Evolutionary conservation across 768 basidiomycete genomes (phyloP).

Genomic region (Atractiella rhizophila): DNA sequence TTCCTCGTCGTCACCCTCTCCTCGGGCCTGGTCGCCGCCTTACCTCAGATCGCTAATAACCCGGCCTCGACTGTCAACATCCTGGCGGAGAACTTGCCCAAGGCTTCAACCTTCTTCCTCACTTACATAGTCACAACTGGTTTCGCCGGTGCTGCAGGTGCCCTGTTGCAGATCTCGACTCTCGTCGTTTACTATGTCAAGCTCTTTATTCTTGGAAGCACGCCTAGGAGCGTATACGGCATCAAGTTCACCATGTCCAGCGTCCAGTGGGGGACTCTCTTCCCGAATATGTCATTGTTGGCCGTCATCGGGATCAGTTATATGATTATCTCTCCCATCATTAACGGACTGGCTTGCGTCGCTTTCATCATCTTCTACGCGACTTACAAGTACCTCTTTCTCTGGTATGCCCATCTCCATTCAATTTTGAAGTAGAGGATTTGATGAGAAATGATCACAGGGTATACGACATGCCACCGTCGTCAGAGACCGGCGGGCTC

Average conservation of each 20-base stretch:
- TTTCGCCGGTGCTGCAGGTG: constrained; percentile 44
- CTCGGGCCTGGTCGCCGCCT: constrained; percentile 53
- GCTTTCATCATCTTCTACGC: constrained; percentile 4
- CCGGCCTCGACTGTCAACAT: constrained; percentile 43
- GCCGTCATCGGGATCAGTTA: constrained; percentile 33
- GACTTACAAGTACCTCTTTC: constrained; percentile 40
- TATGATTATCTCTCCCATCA: background rate
- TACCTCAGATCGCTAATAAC: constrained; percentile 31
- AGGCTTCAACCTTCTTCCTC: constrained; percentile 70
- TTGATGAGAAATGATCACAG: too few species aligned
- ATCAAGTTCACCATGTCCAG: constrained; percentile 50
- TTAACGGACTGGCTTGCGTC: background rate
- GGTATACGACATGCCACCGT: constrained; percentile 13
- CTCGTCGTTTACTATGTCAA: constrained; percentile 74
- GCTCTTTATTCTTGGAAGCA: constrained; percentile 59
- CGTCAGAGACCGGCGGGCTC: constrained; percentile 36
- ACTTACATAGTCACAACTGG: constrained; percentile 35
- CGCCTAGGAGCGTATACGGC: constrained; percentile 55
- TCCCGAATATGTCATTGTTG: constrained; percentile 46
- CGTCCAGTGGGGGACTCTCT: constrained; percentile 48
- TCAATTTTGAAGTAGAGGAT: background rate
- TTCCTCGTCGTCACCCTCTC: constrained; percentile 51
- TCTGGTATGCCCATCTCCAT: too few species aligned
- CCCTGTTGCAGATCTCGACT: constrained; percentile 45
- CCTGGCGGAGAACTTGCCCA: constrained; percentile 53